Percentiles rank a stretch among this genome's conserved stretches.
phyloP scores from a whole-genome alignment of 2,329 filamentous ascomycete genomes.

The Neopestalotiopsis sp. region DNA sequence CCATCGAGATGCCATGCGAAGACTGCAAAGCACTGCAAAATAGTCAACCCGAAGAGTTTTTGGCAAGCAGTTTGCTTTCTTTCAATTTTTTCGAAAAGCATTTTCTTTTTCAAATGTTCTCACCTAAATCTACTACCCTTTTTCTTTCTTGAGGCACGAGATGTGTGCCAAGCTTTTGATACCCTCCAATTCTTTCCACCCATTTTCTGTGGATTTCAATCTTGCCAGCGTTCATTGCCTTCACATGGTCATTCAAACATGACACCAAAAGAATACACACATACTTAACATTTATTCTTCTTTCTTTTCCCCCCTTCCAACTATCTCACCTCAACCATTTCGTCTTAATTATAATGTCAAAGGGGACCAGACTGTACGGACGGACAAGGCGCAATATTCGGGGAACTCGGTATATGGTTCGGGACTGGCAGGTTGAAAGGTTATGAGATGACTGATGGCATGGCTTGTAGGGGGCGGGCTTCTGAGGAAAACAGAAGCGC shows the following conservation, averaged over 20 bases:
- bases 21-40: constrained; percentile 67
- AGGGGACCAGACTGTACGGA: neutral
- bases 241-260: neutral
- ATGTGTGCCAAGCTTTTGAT: neutral
- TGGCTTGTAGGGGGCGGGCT: too few relatives aligned
- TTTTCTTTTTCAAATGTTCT: neutral
- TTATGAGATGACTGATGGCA: neutral
- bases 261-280: neutral
- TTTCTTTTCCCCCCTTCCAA: neutral
- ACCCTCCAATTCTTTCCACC: neutral
- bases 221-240: neutral
- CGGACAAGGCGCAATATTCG: neutral
- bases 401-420: neutral
- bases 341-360: constrained; percentile 1
- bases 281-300: neutral
- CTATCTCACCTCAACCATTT: neutral
- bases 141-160: neutral
- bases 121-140: neutral
- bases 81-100: neutral
- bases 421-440: neutral
- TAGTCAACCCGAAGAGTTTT: neutral
- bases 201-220: neutral
- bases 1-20: constrained; percentile 79
- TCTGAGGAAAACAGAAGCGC: too few relatives aligned
- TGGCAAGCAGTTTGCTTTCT: neutral